Base-by-base conservation (phyloP, 2,329 filamentous ascomycete genomes). In the Fusarium torreyae region DNA sequence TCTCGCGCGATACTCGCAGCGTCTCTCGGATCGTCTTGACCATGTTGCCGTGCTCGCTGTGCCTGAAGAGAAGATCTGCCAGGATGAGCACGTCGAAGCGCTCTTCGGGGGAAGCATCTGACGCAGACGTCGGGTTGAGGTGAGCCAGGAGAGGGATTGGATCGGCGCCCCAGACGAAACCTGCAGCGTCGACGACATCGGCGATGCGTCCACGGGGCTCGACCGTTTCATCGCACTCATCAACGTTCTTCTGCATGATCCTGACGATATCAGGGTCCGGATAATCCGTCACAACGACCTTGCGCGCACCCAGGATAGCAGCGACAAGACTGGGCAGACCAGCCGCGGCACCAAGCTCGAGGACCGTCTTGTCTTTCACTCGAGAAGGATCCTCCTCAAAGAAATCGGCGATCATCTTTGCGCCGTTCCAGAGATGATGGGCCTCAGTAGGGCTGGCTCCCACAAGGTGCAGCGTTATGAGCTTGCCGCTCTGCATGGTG, bases 401-500 rank as follows among this genome's bases (percentile, higher is more conserved):
- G 80, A 94, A 94, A 71, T 89, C 85, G 17, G 94, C 89, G 49
- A 95, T 87, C 39, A 93, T 89, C 66, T 92, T 91, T 63, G 91
- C 91, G 64, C 93, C 94, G 79, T 98, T 97, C 95, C 95, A 98
- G 31, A 98, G 87, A 69, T 92, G 87, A 80, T 98, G 93, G 17
- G 93, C 94, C 88, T 97, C 97, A 15, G 97, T 87, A 24, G 94
- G 93, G 83, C 92, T 95, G 79, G 93, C 90, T 63, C 94, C 94
- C 44, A 97, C 93, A 81, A 98, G 88, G 74, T 92, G 89, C 68
- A 97, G 87, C 51, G 84, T 88, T 69, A 97, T 82, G 28, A 83
- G 82, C 68, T 88, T 78, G 63, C 92, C 92, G 36, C 87, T 88
- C 58, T 88, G 82, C 77, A 95, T 87, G 22, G 85, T 88, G 82